Evolutionary conservation across 805 yeast species (phyloP).

Genomic region (Hemisphaericaspora nanyangensis): DNA sequence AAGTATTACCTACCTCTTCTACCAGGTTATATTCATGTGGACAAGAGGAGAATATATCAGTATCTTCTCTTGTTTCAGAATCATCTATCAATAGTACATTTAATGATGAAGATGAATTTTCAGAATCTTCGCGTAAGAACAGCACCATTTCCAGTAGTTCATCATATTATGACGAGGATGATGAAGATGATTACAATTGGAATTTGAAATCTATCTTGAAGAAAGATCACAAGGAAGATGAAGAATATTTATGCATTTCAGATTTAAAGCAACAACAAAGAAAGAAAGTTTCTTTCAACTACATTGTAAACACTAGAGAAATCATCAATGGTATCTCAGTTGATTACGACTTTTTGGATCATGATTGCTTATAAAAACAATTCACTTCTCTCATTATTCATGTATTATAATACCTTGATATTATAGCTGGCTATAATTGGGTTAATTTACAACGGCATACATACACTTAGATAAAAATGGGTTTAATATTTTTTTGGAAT

Average conservation of each 20-base stretch:
- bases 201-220: conserved; percentile 8
- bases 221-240: not conserved
- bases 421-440: conserved; percentile 6
- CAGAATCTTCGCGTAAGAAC: conserved; percentile 5
- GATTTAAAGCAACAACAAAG: not conserved
- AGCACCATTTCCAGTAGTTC: conserved; percentile 5
- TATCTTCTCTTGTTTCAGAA: conserved; percentile 9
- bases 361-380: conserved; percentile 24
- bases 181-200: conserved; percentile 4
- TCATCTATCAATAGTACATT: conserved; percentile 4
- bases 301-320: conserved; percentile 42
- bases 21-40: conserved; percentile 6
- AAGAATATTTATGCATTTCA: not conserved
- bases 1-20: not conserved
- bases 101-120: conserved; percentile 4
- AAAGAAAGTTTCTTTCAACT: conserved; percentile 39
- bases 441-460: not conserved
- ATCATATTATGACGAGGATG: conserved; percentile 7
- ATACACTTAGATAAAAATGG: not conserved
- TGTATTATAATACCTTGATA: too few species aligned
- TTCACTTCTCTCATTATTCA: not conserved
- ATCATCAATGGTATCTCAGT: conserved; percentile 40
- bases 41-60: conserved; percentile 5
- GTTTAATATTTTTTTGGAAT: too few species aligned
- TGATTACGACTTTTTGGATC: conserved; percentile 42